These are phyloP conservation scores for Capillidium heterosporum DNA, from an alignment of 371 early-diverging fungal genomes.

Conservation along the genomic window DNA sequence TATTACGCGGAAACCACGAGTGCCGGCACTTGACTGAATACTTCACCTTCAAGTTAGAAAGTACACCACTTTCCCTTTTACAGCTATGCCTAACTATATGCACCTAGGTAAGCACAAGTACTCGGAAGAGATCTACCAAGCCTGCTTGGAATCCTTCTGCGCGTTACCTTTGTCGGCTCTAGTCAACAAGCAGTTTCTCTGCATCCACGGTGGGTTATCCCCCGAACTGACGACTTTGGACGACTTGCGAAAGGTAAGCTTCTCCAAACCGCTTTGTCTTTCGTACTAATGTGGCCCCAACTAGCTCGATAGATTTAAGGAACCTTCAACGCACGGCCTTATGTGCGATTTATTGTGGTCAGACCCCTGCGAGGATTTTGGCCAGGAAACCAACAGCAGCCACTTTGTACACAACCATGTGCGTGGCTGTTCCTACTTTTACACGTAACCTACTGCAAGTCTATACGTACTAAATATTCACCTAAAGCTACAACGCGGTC, in stretches of 20 bases:
- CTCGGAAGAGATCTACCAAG: conserved; percentile 83
- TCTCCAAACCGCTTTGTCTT: too few relatives aligned
- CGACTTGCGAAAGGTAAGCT: conserved; percentile 51
- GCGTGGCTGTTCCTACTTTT: conserved; percentile 89
- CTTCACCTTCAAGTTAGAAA: conserved; percentile 94
- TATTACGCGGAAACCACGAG: conserved; percentile 97
- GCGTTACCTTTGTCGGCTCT: conserved; percentile 90
- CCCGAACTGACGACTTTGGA: conserved; percentile 80
- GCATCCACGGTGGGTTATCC: conserved; percentile 97
- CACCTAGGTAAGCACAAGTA: conserved; percentile 75
- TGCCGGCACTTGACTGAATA: conserved; percentile 94
- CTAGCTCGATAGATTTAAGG: conserved; percentile 82
- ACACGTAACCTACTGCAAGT: conserved; percentile 25
- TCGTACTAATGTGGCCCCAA: neutral
- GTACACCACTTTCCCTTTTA: conserved; percentile 28
- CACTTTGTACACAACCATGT: conserved; percentile 77
- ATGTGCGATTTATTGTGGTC: conserved; percentile 98
- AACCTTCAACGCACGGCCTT: conserved; percentile 85
- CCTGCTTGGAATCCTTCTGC: conserved; percentile 83
- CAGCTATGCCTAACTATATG: conserved; percentile 3
- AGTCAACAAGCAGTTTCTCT: conserved; percentile 91
- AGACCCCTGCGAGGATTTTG: conserved; percentile 92
- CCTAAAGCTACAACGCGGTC: conserved; percentile 63
- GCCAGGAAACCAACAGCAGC: conserved; percentile 65
- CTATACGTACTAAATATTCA: neutral